Base-by-base conservation (phyloP, 1,139 yeast species). In the Diutina mesorugosa region DNA sequence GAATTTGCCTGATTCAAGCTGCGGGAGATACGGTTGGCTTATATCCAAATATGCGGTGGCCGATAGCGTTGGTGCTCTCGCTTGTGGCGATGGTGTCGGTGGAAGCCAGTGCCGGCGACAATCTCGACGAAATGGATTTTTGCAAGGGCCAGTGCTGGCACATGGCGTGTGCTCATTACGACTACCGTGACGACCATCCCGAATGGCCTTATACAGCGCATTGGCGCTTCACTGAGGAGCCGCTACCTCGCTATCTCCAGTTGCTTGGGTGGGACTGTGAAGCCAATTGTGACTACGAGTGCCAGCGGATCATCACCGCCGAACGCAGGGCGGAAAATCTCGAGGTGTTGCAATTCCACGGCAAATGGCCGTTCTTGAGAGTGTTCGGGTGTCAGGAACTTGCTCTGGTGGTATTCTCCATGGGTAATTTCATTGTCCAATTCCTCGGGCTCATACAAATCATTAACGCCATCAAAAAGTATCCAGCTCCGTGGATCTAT, bases 301-400 rank as follows among this genome's bases (percentile, higher is more conserved):
- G 99, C 67, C 98, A 93, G 68, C 81, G 88, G 58, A 67, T 80
- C 16, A 74, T 91, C 53, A 90, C 97, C 0, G 63, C 65, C 2
- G 72, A 77, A 54, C 73, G 96, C 28, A 72, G 73, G 21, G 61
- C 60, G 0, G 58, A 64, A 9, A 74, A 75, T 8, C 77, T 79
- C 57, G 83, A 81, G 57, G 72, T 89, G 1, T 78, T 78, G 55
- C 99, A 93, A 66, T 93, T 90, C 70, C 98, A 93, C 68, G 99
- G 99, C 0, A 93, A 93, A 70, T 93, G 99, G 99, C 98, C 98
- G 2, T 93, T 93, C 65, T 62, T 73, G 51, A 76, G 99, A 57
- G 65, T 87, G 1, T 70, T 76, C 21, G 96, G 96, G 0, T 74
- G 87, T 38, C 99, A 93, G 67, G 99, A 93, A 66, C 72, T 90